These are phyloP conservation scores for Pseudohyphozyma bogoriensis DNA, from an alignment of 768 basidiomycete species.

Conservation along the genomic window DNA sequence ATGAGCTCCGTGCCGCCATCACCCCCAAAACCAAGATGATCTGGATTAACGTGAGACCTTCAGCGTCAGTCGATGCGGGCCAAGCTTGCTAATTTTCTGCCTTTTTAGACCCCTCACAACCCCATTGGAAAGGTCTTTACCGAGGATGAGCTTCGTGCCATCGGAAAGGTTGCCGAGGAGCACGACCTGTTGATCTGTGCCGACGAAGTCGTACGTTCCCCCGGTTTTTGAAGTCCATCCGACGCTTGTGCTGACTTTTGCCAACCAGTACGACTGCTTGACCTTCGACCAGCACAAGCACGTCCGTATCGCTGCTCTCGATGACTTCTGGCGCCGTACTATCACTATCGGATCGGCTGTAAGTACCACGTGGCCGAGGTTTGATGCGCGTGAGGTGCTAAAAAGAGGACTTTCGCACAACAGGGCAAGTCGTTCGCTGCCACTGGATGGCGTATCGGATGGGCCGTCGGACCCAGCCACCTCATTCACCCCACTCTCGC, in stretches of 20 bases:
- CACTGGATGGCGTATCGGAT: constrained; percentile 95
- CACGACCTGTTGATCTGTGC: constrained; percentile 85
- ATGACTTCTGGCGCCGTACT: constrained; percentile 97
- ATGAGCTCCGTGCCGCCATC: constrained; percentile 76
- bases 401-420: background rate
- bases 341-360: constrained; percentile 61
- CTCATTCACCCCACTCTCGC: constrained; percentile 70
- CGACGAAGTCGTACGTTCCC: constrained; percentile 78
- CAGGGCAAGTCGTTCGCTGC: constrained; percentile 64
- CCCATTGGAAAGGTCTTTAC: constrained; percentile 97
- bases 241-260: background rate
- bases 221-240: background rate
- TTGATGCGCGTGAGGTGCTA: background rate
- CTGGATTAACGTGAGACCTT: constrained; percentile 52
- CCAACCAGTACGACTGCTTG: constrained; percentile 77
- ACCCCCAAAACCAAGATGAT: constrained; percentile 88
- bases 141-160: constrained; percentile 64
- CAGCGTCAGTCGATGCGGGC: no score
- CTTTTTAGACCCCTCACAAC: constrained; percentile 59
- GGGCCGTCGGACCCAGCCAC: constrained; percentile 77
- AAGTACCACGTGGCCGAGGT: background rate
- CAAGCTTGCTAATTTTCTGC: no score
- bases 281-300: constrained; percentile 82
- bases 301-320: constrained; percentile 82
- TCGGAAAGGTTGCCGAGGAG: constrained; percentile 80